Evolutionary conservation across 2,329 filamentous ascomycete genomes (phyloP).

Genomic region (Beauveria sp.): DNA sequence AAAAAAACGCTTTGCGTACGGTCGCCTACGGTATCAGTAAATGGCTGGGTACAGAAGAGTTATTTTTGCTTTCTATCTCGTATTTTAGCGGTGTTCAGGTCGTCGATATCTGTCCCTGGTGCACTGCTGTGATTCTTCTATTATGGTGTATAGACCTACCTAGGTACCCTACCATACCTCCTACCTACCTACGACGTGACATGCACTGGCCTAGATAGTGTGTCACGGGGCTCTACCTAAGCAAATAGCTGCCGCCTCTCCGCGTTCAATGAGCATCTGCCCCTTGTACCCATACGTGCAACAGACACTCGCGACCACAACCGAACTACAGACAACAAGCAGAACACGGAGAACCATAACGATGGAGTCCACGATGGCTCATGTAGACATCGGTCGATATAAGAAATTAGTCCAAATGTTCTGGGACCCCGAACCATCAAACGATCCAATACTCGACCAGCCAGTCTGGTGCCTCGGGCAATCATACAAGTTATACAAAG

Average conservation of each 20-base stretch:
- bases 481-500: constrained; percentile 36
- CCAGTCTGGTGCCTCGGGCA: constrained; percentile 77
- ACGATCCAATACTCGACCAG: constrained; percentile 58
- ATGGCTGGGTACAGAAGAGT: too few relatives aligned
- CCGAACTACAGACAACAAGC: background rate
- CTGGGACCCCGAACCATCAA: constrained; percentile 83
- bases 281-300: background rate
- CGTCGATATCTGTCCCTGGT: too few relatives aligned
- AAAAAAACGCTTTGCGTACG: too few relatives aligned
- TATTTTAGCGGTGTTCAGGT: too few relatives aligned
- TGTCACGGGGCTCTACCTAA: too few relatives aligned
- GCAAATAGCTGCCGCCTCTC: background rate
- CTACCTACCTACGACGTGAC: too few relatives aligned
- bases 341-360: background rate
- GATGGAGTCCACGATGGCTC: constrained; percentile 36
- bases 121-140: too few relatives aligned
- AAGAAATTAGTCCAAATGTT: constrained; percentile 84
- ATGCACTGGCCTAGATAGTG: too few relatives aligned
- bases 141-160: too few relatives aligned
- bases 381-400: constrained; percentile 65
- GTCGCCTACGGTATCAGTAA: too few relatives aligned
- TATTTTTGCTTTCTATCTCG: too few relatives aligned
- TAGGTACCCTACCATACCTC: too few relatives aligned
- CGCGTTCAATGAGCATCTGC: background rate
- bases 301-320: background rate